phyloP scores from a whole-genome alignment of 2,329 filamentous ascomycete genomes.

The Botrytis deweyae region DNA sequence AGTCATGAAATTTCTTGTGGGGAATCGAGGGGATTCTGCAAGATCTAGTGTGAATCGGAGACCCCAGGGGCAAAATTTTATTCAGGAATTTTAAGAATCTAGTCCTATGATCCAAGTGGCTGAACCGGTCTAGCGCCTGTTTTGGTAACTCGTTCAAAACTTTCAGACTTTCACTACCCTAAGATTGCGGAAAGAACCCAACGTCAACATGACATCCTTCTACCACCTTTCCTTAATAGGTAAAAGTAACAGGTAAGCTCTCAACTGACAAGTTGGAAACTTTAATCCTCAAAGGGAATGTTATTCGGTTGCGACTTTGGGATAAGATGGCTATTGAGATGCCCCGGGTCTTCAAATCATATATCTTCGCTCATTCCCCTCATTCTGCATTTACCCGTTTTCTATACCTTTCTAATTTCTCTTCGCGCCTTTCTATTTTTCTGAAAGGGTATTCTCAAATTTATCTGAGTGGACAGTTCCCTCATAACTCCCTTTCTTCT shows the following conservation, averaged over 20 bases:
- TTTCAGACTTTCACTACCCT: neutral
- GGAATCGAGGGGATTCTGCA: slow-evolving; percentile 7
- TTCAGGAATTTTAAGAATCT: neutral
- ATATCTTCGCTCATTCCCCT: slow-evolving; percentile 13
- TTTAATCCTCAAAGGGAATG: neutral
- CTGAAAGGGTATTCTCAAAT: neutral
- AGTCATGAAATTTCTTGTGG: slow-evolving; percentile 5
- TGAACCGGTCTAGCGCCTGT: neutral
- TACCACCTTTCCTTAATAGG: slow-evolving; percentile 16
- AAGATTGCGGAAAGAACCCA: neutral
- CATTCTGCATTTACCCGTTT: neutral
- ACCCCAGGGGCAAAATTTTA: slow-evolving; percentile 6
- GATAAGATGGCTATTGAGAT: neutral
- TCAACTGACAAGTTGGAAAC: neutral
- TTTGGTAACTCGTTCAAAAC: slow-evolving; percentile 6
- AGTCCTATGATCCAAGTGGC: neutral
- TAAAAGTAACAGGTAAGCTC: neutral
- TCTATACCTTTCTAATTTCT: neutral
- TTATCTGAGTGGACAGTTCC: neutral
- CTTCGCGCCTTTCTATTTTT: neutral
- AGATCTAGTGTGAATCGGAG: slow-evolving; percentile 1
- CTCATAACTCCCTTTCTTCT: neutral
- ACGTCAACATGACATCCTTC: slow-evolving; percentile 3
- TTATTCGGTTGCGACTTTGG: neutral
- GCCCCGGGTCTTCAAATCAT: slow-evolving; percentile 2